A percentile compares a stretch with the other conserved stretches of the same genome.
phyloP scores from a whole-genome alignment of 2,329 filamentous ascomycete species.

The Ophiocordyceps camponoti-floridani region DNA sequence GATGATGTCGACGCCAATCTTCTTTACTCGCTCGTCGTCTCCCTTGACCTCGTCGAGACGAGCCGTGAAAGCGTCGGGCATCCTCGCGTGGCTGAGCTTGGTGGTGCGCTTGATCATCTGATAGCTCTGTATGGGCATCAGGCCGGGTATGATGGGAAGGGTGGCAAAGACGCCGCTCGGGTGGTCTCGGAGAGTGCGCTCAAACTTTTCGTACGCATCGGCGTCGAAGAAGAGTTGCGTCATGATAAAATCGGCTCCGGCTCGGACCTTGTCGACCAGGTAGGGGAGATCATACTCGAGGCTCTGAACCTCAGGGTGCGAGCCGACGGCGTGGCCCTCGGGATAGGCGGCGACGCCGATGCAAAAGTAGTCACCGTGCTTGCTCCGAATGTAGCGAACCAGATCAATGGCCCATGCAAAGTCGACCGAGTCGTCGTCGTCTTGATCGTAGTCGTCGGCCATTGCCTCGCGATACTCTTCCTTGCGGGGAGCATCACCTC shows the following conservation, averaged over 20 bases:
- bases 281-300: constrained; percentile 72
- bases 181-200: constrained; percentile 58
- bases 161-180: constrained; percentile 70
- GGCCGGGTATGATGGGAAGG: constrained; percentile 78
- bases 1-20: constrained; percentile 63
- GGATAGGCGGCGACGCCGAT: constrained; percentile 90
- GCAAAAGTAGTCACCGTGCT: constrained; percentile 89
- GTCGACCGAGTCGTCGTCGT: constrained; percentile 50
- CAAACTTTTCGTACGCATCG: constrained; percentile 64
- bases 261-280: constrained; percentile 75
- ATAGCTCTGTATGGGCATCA: constrained; percentile 97
- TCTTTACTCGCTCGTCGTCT: constrained; percentile 69
- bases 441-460: constrained; percentile 20
- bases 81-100: constrained; percentile 77
- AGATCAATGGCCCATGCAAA: constrained; percentile 83
- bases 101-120: constrained; percentile 88
- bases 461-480: constrained; percentile 60
- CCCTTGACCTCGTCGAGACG: constrained; percentile 56
- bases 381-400: constrained; percentile 71
- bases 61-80: constrained; percentile 53
- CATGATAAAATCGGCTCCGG: constrained; percentile 96
- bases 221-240: constrained; percentile 94
- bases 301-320: constrained; percentile 52
- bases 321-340: constrained; percentile 86
- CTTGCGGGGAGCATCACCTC: constrained; percentile 77